Conservation (phyloP, 1,284 basidiomycete species). For the Trichosporon coremiiforme region DNA sequence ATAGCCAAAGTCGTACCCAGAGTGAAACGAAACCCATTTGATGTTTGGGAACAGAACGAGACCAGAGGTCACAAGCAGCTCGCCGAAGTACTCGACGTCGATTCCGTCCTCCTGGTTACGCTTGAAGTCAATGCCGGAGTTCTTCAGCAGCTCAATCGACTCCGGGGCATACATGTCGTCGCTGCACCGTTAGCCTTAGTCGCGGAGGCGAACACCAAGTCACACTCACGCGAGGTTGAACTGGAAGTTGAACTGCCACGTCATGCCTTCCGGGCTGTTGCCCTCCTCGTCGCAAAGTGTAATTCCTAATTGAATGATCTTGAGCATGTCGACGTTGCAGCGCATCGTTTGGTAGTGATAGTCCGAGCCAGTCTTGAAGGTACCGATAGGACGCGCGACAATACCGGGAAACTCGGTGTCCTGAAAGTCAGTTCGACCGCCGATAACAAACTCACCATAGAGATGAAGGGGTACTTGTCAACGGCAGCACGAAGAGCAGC, state of each 20-base stretch:
- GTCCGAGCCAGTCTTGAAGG: slow-evolving; percentile 94
- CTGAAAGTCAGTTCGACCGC: slow-evolving; percentile 57
- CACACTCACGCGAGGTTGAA: slow-evolving; percentile 79
- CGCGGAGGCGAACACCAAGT: not conserved
- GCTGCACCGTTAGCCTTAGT: slow-evolving; percentile 56
- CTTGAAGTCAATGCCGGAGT: slow-evolving; percentile 94
- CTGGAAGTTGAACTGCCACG: slow-evolving; percentile 99
- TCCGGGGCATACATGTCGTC: slow-evolving; percentile 99
- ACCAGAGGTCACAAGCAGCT: slow-evolving; percentile 93
- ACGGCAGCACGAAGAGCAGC: slow-evolving; percentile 79
- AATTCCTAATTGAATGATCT: slow-evolving; percentile 96
- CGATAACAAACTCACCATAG: slow-evolving; percentile 70
- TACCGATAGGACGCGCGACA: slow-evolving; percentile 93
- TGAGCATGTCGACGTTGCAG: slow-evolving; percentile 96
- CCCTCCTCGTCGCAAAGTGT: slow-evolving; percentile 93
- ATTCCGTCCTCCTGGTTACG: slow-evolving; percentile 92
- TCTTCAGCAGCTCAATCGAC: slow-evolving; percentile 89
- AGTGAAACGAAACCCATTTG: slow-evolving; percentile 98
- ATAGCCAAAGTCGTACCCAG: slow-evolving; percentile 99
- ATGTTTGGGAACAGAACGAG: slow-evolving; percentile 86
- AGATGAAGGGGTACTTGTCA: slow-evolving; percentile 89
- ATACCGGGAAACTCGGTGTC: slow-evolving; percentile 99
- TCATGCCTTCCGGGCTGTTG: slow-evolving; percentile 83
- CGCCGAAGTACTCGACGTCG: slow-evolving; percentile 91
- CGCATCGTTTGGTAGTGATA: slow-evolving; percentile 99